Base-by-base conservation (phyloP, 1,284 basidiomycete genomes). In the Sphagnurus paluster region DNA sequence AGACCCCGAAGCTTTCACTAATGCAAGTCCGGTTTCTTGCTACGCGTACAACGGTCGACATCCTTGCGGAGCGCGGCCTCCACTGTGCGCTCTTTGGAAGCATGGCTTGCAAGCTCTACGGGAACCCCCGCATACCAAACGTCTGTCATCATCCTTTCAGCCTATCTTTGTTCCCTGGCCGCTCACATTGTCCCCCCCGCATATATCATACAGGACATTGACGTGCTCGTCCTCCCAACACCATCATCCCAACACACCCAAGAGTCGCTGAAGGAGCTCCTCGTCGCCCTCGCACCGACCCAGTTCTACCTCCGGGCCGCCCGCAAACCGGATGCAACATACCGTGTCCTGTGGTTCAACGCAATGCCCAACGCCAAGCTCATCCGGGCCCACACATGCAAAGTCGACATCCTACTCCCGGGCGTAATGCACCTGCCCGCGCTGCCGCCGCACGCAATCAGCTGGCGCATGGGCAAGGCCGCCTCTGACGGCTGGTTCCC, bases 71-170 rank as follows among this genome's bases (percentile, higher is more conserved):
- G 3, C 53, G 56, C 19, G 59, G 56, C 10, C 46, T 67, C 13
- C 46, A 55, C 2, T 62, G 62, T 30, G 66, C 63, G 13, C 52
- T 66, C 2, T 68, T 71, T 42, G 68, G 68, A 5, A 68, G 68
- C 51, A 59, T 71, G 21, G 68, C 66, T 0, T 64, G 65, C 28
- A 65, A 61, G 36, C 44, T 69, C 7, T 70, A 70, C 44, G 68
- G 69, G 3, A 63, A 61, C 28, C 40, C 56, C 14, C 61, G 69
- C 5, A 56, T 54, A 50, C 69, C 69, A 1, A 68, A 71, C 49
- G 64, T 66, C 44, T 24, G 51, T 25, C 26, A 25, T 4, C 33
- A 32, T 8, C 26, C 24, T 35, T 1, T 21, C 16, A 26, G 32
- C 26, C 17, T 13, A 4, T 26, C 11, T 11, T 11, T 11, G 17